Percentiles rank a stretch among this genome's conserved stretches.
Conservation (phyloP, 2,329 filamentous ascomycete genomes). For the Microcera coccophila region DNA sequence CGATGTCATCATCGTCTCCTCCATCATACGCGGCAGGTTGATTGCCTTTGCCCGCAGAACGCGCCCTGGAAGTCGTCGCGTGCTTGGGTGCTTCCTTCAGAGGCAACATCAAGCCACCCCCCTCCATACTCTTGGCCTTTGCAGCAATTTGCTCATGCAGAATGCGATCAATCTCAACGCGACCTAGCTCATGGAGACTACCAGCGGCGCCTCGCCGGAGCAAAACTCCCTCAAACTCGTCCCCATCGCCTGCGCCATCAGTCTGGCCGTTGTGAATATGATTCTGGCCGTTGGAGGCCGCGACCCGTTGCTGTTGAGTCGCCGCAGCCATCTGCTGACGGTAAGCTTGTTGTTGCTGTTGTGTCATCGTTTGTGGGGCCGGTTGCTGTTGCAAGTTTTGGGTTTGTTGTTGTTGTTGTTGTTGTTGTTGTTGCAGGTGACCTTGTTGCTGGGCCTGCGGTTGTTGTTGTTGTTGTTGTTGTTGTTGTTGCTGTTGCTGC, state of each 20-base stretch:
- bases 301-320: conserved; percentile 32
- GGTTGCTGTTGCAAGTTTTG: conserved; percentile 25
- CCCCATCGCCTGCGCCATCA: conserved; percentile 66
- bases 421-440: conserved; percentile 30
- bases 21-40: conserved; percentile 56
- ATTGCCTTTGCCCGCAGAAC: conserved; percentile 25
- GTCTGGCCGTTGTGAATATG: conserved; percentile 53
- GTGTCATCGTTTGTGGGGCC: conserved; percentile 23
- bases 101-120: conserved; percentile 71
- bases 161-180: conserved; percentile 63
- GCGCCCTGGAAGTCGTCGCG: conserved; percentile 12
- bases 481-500: conserved; percentile 22
- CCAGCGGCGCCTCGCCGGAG: conserved; percentile 54
- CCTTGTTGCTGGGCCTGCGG: conserved; percentile 24
- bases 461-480: conserved; percentile 31
- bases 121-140: conserved; percentile 66
- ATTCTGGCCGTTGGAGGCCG: conserved; percentile 30
- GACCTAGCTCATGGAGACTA: conserved; percentile 52
- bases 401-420: conserved; percentile 22
- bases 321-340: conserved; percentile 28
- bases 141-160: conserved; percentile 66
- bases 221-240: conserved; percentile 56
- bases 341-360: conserved; percentile 31
- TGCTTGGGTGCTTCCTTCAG: conserved; percentile 52
- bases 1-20: conserved; percentile 56